phyloP scores from a whole-genome alignment of 192 early-diverging fungal genomes.

The Diversispora epigaea region DNA sequence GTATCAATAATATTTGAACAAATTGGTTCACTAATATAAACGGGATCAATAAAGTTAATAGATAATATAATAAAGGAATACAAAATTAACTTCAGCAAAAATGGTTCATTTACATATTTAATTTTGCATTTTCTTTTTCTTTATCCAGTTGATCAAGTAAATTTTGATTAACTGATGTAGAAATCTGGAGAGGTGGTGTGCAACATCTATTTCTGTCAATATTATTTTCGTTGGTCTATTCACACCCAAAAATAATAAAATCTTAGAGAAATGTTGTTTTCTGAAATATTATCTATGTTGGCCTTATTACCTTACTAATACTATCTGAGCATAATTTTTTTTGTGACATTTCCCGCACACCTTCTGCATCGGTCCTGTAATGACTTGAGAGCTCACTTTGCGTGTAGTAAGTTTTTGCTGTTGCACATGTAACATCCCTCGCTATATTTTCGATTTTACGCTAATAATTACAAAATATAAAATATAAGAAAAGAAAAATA shows the following conservation, averaged over 20 bases:
- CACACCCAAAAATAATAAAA: too few species aligned
- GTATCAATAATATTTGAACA: slow-evolving; percentile 23
- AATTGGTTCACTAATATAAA: slow-evolving; percentile 21
- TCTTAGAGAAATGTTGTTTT: too few species aligned
- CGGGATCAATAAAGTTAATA: not conserved
- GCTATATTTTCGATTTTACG: slow-evolving; percentile 22
- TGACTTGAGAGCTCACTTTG: slow-evolving; percentile 9
- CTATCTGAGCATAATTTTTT: too few species aligned
- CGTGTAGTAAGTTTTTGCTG: slow-evolving; percentile 12
- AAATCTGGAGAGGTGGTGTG: not conserved
- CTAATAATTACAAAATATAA: slow-evolving; percentile 25
- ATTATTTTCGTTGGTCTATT: too few species aligned
- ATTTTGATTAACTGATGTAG: not conserved
- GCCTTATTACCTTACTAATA: too few species aligned
- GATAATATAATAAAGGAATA: slow-evolving; percentile 10
- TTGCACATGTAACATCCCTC: slow-evolving; percentile 3
- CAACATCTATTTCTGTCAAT: not conserved
- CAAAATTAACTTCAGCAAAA: not conserved
- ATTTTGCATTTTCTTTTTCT: slow-evolving; percentile 1
- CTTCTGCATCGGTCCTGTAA: not conserved
- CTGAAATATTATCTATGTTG: too few species aligned
- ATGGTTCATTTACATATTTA: not conserved
- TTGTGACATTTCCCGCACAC: too few species aligned
- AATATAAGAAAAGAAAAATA: slow-evolving; percentile 5
- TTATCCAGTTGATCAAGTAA: slow-evolving; percentile 21